Evolutionary conservation across 2,329 filamentous ascomycete species (phyloP), one percentile per base, ranked within the genome.

Genomic region (Colletotrichum sp.): DNA sequence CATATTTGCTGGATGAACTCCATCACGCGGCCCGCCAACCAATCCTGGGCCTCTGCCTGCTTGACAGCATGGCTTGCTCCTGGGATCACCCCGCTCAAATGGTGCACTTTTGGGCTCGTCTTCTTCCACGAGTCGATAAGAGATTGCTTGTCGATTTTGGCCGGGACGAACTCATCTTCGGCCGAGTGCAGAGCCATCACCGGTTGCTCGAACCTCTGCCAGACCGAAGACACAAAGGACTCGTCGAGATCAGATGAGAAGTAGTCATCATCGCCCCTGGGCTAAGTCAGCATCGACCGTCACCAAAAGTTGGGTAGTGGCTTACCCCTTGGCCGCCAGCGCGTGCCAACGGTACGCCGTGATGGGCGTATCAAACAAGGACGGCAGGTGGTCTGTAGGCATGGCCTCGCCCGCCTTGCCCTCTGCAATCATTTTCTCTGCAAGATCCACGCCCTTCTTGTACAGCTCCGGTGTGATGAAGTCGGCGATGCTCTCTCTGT

Each of bases 161-260:
- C 74, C 1, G 93, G 92, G 3, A 95, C 89, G 80, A 88, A 92
- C 82, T 95, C 92, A 82, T 96, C 95, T 59, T 88, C 84, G 8
- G 87, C 93, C 2, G 93, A 93, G 75, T 92, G 91, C 36, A 96
- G 81, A 22, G 95, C 91, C 78, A 94, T 85, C 1, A 95, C 83
- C 2, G 92, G 90, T 69, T 90, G 88, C 59, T 87, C 85, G 71
- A 95, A 86, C 66, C 85, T 86, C 5, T 92, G 90, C 89, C 96
- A 98, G n/a, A 93, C 93, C 16, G 82, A 82, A 29, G 84, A 81
- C 8, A 96, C 86, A 22, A 88, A 87, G 36, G 90, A 87, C 36
- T 89, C 85, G 1, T 87, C 83, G n/a, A 97, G 85, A 81, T 97
- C 94, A 4, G 92, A 93, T n/a, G 94, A 96, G 85, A 98, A 98